These are phyloP conservation scores for Mucor lusitanicus DNA, from an alignment of 371 early-diverging fungal genomes.

Conservation along the genomic window DNA sequence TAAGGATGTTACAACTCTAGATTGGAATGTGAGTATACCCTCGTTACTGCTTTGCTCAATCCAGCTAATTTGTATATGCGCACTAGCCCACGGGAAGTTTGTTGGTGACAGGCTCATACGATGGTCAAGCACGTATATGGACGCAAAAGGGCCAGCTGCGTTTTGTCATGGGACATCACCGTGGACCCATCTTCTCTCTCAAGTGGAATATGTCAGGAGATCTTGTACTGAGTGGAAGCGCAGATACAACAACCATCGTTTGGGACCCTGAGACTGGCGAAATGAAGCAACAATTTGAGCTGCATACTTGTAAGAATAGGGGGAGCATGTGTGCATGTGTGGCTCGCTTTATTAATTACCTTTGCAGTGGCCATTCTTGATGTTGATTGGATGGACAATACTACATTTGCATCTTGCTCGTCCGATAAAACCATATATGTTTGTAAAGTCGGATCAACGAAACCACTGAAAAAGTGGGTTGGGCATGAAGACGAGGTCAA, in stretches of 20 bases:
- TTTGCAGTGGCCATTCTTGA: constrained; percentile 73
- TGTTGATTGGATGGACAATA: constrained; percentile 92
- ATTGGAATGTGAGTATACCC: constrained; percentile 82
- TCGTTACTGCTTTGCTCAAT: neutral
- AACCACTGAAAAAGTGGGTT: constrained; percentile 68
- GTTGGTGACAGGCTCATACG: constrained; percentile 91
- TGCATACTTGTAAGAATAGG: constrained; percentile 64
- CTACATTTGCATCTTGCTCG: constrained; percentile 91
- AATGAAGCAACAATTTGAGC: constrained; percentile 74
- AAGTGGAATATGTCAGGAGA: constrained; percentile 88
- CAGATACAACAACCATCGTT: constrained; percentile 81
- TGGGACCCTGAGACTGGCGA: constrained; percentile 87
- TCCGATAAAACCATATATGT: constrained; percentile 82
- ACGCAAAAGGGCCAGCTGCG: constrained; percentile 69
- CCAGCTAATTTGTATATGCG: neutral
- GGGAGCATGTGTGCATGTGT: neutral
- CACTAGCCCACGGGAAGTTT: constrained; percentile 74
- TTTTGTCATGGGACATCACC: constrained; percentile 70
- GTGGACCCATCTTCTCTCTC: constrained; percentile 83
- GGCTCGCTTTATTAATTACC: neutral
- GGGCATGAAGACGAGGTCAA: constrained; percentile 92
- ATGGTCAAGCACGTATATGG: constrained; percentile 90
- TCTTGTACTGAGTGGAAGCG: constrained; percentile 76
- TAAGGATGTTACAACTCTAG: constrained; percentile 82
- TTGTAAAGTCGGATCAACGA: constrained; percentile 68